A percentile compares a stretch with the other conserved stretches of the same genome.
phyloP scores from a whole-genome alignment of 371 early-diverging fungal species.

The Apophysomyces trapeziformis region DNA sequence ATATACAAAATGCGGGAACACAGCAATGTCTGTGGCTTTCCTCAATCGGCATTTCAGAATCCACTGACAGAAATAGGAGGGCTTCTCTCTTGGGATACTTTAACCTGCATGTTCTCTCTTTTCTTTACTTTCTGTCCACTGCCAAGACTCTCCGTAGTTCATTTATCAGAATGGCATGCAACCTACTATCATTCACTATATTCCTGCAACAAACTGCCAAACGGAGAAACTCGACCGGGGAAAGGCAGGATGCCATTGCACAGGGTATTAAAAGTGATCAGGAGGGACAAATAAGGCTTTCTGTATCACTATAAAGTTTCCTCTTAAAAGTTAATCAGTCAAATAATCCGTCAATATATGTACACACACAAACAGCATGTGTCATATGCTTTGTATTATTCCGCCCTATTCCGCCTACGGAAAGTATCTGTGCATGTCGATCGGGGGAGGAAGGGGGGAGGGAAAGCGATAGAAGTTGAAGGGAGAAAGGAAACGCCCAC shows the following conservation, averaged over 20 bases:
- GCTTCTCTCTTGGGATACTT: slow-evolving; percentile 2
- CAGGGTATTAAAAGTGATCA: slow-evolving; percentile 9
- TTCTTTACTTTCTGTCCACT: neutral
- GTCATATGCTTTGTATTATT: neutral
- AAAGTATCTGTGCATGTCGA: slow-evolving; percentile 1
- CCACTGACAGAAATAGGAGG: slow-evolving; percentile 5
- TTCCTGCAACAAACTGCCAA: neutral
- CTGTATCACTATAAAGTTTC: slow-evolving; percentile 2
- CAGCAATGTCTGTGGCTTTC: slow-evolving; percentile 7
- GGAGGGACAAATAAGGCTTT: slow-evolving; percentile 8
- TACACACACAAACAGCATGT: neutral
- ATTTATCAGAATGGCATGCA: neutral
- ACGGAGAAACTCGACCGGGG: neutral
- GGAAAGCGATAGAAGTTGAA: no score
- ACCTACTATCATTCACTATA: neutral
- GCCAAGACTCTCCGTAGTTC: slow-evolving; percentile 7
- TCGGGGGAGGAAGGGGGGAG: neutral
- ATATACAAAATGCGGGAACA: slow-evolving; percentile 8
- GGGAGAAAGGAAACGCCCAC: neutral
- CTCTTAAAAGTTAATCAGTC: slow-evolving; percentile 7
- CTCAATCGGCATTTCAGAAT: slow-evolving; percentile 10
- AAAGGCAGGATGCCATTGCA: slow-evolving; percentile 5
- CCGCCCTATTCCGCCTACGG: neutral
- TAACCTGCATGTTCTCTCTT: slow-evolving; percentile 1
- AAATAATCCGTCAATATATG: neutral